Evolutionary conservation across 2,329 filamentous ascomycete species (phyloP), one percentile per base, ranked within the genome.

Genomic region (Aspergillus ochraceus): DNA sequence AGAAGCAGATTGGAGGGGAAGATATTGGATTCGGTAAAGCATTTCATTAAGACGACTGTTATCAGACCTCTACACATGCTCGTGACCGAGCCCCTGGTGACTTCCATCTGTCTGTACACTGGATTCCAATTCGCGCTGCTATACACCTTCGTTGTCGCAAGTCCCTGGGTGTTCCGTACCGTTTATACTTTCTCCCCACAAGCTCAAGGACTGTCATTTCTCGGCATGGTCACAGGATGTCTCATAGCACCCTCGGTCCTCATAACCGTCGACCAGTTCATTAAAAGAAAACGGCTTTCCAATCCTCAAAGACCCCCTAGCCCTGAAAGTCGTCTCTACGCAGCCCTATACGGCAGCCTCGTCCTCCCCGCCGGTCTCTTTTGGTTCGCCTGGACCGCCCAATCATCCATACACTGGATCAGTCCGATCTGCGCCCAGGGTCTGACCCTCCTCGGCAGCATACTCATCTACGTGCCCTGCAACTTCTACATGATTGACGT

Each of bases 71-170:
- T 90, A 68, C 82, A 84, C 52, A 83, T 90, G 64, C 81, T 91
- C 11, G 84, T 89, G 60, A 81, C 82, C 36, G 88, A 91, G 74
- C 88, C 89, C 58, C 90, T 91, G 57, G 87, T 91, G 57, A 79
- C 85, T 0, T 77, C 88, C 10, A 76, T 91, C 22, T 89, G 87
- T 42, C 78, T 91, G 57, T 91, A 91, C 76, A 89, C 88, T 80
- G 84, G 87, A 47, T 91, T 91, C 75, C 87, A 90, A 73, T 92
- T 93, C 70, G 89, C 83, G 6, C 81, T 95, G 0, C 84, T 96
- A 1, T 96, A 95, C 70, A 87, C 94, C 26, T 95, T 95, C 79
- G 81, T 97, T 55, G 93, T 91, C 0, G 90, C 91, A 1, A 96
- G 96, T 68, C 88, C 90, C 0, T 84, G 95, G 49, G 89, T 96